phyloP scores from a whole-genome alignment of 2,329 filamentous ascomycete genomes.

The Pseudogymnoascus sp. region DNA sequence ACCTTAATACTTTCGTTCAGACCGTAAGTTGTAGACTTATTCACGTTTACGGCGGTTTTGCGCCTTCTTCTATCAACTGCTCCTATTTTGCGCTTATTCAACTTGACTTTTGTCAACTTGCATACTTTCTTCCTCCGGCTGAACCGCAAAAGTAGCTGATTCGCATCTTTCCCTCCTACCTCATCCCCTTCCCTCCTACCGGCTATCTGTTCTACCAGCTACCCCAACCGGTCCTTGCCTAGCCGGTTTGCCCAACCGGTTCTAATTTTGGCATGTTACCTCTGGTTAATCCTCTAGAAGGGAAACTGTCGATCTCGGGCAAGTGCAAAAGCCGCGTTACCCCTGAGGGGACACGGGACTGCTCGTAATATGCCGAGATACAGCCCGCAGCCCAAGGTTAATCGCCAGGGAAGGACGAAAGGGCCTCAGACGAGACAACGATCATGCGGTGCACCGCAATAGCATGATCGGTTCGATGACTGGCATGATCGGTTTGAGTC shows the following conservation, averaged over 20 bases:
- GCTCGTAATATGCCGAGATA: not conserved
- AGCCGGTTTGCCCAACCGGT: not conserved
- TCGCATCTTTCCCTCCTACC: no score
- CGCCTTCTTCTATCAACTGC: not conserved
- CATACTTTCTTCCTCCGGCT: not conserved
- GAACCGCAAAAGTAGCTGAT: not conserved
- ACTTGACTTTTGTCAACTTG: not conserved
- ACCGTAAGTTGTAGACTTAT: not conserved
- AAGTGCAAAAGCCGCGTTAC: slow-evolving; percentile 1
- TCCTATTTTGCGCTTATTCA: not conserved
- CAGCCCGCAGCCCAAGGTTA: not conserved
- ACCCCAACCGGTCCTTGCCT: not conserved
- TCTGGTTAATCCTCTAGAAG: not conserved
- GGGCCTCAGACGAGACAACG: slow-evolving; percentile 1
- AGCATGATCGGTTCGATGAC: not conserved
- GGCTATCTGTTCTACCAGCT: not conserved
- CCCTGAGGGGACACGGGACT: not conserved
- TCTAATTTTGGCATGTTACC: not conserved
- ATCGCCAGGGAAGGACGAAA: not conserved
- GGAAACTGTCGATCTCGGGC: not conserved
- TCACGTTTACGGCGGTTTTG: not conserved
- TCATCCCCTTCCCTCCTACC: no score
- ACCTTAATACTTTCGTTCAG: not conserved
- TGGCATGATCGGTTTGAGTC: not conserved
- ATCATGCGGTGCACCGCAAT: not conserved